Evolutionary conservation across 768 basidiomycete species (phyloP), one percentile per base, ranked within the genome.

Genomic region (Clitopilus passeckerianus): DNA sequence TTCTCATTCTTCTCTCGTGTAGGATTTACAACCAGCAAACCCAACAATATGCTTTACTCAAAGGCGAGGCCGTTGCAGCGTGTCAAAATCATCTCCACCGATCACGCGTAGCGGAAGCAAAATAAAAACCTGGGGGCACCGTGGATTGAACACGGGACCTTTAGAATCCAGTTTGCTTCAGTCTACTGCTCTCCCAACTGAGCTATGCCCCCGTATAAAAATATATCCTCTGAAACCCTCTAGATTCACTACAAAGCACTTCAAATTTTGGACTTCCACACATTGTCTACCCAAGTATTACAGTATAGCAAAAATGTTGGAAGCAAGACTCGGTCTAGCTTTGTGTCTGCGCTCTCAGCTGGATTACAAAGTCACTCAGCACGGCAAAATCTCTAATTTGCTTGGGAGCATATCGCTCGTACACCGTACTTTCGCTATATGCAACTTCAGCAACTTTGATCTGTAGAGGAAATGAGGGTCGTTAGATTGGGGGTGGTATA

Each of bases 371-470:
- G 2, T 52, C 57, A 23, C 52, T 50, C 34, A 66, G 63, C 18
- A 67, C 69, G 10, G 64, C 41, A 52, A 72, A 75, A 9, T 67
- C 70, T 34, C 53, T 63, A 18, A 71, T 62, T 66, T 87, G 90
- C 2, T 75, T 77, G 0, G 79, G 75, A 16, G 89, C 87, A 69
- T 80, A 85, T 14, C 83, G 80, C 34, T 80, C 80, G 61, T 84
- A 93, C 4, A 69, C 66, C 0, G 89, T 71, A 9, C 71, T 53
- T 33, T 67, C 72, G 12, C 70, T 79, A 62, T 84, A 93, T 0
- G 86, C 89, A 56, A 92, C 77, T 58, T 86, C 77, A 0, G 91
- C 90, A 5, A 83, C 78, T 61, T 83, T 77, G 27, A 90, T 87
- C 86, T 89, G n/a, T 18, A 9, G 22, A 54, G 30, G 53, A 33